Base-by-base conservation (phyloP, 2,329 filamentous ascomycete species). In the Cryphonectria naterciae region DNA sequence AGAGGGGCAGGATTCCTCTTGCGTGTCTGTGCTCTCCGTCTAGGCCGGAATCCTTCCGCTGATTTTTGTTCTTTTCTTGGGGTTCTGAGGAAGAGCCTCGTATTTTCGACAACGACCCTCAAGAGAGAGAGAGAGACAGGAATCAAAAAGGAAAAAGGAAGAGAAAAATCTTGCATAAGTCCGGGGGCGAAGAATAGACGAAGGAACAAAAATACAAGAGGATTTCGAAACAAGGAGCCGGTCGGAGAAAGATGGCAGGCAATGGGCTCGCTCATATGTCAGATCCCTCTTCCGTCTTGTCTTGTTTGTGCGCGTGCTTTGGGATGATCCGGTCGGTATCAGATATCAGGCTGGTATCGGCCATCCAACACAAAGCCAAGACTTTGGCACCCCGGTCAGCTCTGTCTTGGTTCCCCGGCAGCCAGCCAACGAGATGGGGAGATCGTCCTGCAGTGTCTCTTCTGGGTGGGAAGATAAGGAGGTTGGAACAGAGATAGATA, bases 311-410 rank as follows among this genome's bases (percentile, higher is more conserved):
- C 11, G 52, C 52, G 46, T 49, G 46, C 52, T 28, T 28, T 28
- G n/a, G 52, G 52, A 56, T 28, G 52, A 56, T 56, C 52, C 25
- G 64, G 56, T 65, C 68, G 60, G 68, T 72, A 72, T 72, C 68
- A 72, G 70, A 72, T 72, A 70, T 67, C 64, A 67, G 52, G 58
- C 52, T 67, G 35, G 49, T 67, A 58, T 66, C 64, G 37, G 64
- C 64, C 58, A 32, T 65, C 64, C 70, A 67, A 58, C 28, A 69
- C 70, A 72, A 49, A 32, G 70, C 70, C 70, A 72, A 72, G 70
- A 65, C 49, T 41, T 58, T 58, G 35, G 13, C 46, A 39, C 37
- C 52, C 70, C 25, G 56, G 66, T 68, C 64, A n/a, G 63, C 67
- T 63, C 60, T 49, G 61, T 60, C 28, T 58, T 58, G 61, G 60